A percentile compares a stretch with the other conserved stretches of the same genome.
These are phyloP conservation scores for Chernovozyma aurita DNA, from an alignment of 1,139 yeast genomes.

Conservation along the genomic window DNA sequence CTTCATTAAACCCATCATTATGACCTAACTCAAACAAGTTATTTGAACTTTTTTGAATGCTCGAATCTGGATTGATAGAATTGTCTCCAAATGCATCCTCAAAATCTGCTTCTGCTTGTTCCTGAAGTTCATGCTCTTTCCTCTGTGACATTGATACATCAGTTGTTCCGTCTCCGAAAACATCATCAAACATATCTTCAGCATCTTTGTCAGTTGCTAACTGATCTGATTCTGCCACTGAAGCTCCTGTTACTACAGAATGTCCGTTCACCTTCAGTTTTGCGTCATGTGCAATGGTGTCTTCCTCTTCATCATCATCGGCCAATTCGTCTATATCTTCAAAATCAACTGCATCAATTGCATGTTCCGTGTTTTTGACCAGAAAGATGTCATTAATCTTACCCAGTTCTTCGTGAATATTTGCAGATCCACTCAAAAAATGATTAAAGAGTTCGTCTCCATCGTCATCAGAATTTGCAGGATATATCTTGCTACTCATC, in stretches of 20 bases:
- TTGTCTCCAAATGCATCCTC: slow-evolving; percentile 48
- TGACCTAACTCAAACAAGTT: slow-evolving; percentile 10
- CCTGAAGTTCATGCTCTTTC: slow-evolving; percentile 31
- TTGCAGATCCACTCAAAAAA: slow-evolving; percentile 7
- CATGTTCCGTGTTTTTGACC: slow-evolving; percentile 54
- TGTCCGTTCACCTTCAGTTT: background rate
- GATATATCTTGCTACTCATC: slow-evolving; percentile 2
- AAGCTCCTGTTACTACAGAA: slow-evolving; percentile 8
- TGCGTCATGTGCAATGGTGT: too few relatives aligned
- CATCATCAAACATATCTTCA: slow-evolving; percentile 30
- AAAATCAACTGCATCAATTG: slow-evolving; percentile 92
- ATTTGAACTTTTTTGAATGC: background rate
- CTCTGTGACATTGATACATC: slow-evolving; percentile 9
- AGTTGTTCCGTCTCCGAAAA: slow-evolving; percentile 9
- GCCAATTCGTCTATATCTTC: slow-evolving; percentile 95
- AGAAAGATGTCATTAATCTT: slow-evolving; percentile 38
- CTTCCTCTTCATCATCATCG: slow-evolving; percentile 57
- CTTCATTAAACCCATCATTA: slow-evolving; percentile 13
- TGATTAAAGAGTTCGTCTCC: slow-evolving; percentile 7
- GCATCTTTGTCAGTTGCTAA: slow-evolving; percentile 15
- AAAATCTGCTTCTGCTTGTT: slow-evolving; percentile 40
- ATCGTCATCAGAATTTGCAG: slow-evolving; percentile 1
- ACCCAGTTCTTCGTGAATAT: slow-evolving; percentile 5
- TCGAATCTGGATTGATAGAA: slow-evolving; percentile 8
- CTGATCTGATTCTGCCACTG: background rate